These are phyloP conservation scores for Pichia kluyveri DNA, from an alignment of 805 yeast species.

Conservation along the genomic window DNA sequence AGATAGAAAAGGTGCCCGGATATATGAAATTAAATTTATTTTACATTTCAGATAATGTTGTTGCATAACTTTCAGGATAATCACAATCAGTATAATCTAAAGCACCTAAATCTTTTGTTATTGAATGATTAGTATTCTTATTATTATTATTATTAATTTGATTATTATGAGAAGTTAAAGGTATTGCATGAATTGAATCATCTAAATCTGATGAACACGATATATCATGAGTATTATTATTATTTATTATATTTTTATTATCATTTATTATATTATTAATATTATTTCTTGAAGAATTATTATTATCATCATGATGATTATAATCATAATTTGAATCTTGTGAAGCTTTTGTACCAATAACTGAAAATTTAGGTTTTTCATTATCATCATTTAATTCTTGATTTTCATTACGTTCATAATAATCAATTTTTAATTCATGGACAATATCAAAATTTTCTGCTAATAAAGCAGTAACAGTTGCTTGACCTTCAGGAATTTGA, in stretches of 20 bases:
- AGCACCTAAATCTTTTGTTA: slow-evolving; percentile 7
- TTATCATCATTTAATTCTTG: slow-evolving; percentile 20
- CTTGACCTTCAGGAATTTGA: slow-evolving; percentile 97
- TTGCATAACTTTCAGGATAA: background rate
- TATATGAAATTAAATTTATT: no score
- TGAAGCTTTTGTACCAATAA: slow-evolving; percentile 30
- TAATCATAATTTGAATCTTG: slow-evolving; percentile 26
- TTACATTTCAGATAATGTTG: background rate
- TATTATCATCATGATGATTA: slow-evolving; percentile 25
- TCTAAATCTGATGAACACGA: background rate
- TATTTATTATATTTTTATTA: background rate
- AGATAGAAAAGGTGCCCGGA: no score
- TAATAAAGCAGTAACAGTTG: slow-evolving; percentile 79
- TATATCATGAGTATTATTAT: background rate
- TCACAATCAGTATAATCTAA: slow-evolving; percentile 14
- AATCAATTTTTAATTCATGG: slow-evolving; percentile 82
- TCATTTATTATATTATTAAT: background rate
- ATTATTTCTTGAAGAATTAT: slow-evolving; percentile 2
- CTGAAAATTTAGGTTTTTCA: slow-evolving; percentile 19
- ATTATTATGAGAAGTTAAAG: background rate
- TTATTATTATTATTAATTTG: no score
- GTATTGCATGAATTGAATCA: background rate
- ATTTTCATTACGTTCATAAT: slow-evolving; percentile 50
- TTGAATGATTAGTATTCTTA: background rate
- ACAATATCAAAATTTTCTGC: slow-evolving; percentile 93